These are phyloP conservation scores for Alternaria sp. DNA, from an alignment of 2,329 filamentous ascomycete species.

Conservation along the genomic window DNA sequence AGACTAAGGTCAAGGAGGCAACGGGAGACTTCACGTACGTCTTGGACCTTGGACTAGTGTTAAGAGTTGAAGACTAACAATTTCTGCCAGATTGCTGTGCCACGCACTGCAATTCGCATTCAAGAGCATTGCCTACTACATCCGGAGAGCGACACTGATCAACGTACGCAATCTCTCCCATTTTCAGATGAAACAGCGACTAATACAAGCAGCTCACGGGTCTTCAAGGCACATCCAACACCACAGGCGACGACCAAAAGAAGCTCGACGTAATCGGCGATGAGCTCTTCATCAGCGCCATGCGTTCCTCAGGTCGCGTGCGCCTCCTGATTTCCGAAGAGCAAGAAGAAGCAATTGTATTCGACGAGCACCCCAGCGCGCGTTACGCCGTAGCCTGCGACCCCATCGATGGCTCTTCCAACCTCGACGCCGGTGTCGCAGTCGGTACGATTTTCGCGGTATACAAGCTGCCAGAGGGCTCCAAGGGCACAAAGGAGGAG, in stretches of 20 bases:
- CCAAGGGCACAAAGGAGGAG: slow-evolving; percentile 79
- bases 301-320: slow-evolving; percentile 91
- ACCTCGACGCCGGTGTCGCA: slow-evolving; percentile 95
- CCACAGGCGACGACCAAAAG: slow-evolving; percentile 97
- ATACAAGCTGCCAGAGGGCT: slow-evolving; percentile 84
- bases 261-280: slow-evolving; percentile 99
- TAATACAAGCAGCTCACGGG: slow-evolving; percentile 72
- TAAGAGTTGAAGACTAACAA: background rate
- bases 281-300: slow-evolving; percentile 94
- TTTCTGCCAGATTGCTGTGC: slow-evolving; percentile 78
- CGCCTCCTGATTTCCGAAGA: slow-evolving; percentile 96
- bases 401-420: slow-evolving; percentile 96
- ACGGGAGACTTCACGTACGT: slow-evolving; percentile 98
- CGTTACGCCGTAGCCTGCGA: slow-evolving; percentile 97
- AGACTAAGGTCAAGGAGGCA: slow-evolving; percentile 89
- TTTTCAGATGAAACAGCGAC: background rate
- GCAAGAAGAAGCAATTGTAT: slow-evolving; percentile 90
- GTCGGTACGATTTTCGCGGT: slow-evolving; percentile 97
- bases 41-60: background rate
- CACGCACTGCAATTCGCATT: slow-evolving; percentile 99
- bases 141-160: slow-evolving; percentile 92
- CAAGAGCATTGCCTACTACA: slow-evolving; percentile 99
- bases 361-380: slow-evolving; percentile 74
- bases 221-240: slow-evolving; percentile 92
- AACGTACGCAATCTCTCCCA: slow-evolving; percentile 61